Conservation (phyloP, 2,329 filamentous ascomycete species). For the Leptoxyphium fumago region DNA sequence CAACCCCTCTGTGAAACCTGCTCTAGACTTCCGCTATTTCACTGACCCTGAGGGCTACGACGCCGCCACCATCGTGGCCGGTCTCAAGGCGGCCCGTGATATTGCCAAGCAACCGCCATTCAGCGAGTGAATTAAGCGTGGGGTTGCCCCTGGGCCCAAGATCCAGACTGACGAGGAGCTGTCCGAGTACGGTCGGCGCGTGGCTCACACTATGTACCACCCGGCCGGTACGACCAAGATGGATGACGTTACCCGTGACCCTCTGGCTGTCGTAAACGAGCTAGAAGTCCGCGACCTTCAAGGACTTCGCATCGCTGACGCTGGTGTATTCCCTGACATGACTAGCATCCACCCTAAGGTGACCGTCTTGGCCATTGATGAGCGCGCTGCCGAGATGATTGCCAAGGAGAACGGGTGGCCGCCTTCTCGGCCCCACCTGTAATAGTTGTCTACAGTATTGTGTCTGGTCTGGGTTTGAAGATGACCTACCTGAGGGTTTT, state of each 20-base stretch:
- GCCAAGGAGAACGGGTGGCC: no score
- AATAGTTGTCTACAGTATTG: no score
- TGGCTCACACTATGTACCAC: constrained; percentile 81
- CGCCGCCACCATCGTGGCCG: constrained; percentile 63
- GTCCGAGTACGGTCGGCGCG: constrained; percentile 65
- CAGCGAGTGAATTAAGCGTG: constrained; percentile 67
- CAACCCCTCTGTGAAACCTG: constrained; percentile 64
- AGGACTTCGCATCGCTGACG: constrained; percentile 67
- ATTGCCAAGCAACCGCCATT: constrained; percentile 64
- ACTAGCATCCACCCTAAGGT: constrained; percentile 80
- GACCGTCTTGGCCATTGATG: constrained; percentile 70
- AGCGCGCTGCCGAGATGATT: constrained; percentile 73
- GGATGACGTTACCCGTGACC: constrained; percentile 56
- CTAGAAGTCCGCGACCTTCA: constrained; percentile 59
- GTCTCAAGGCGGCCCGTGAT: constrained; percentile 60
- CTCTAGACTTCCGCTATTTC: constrained; percentile 80
- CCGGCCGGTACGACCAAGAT: constrained; percentile 83
- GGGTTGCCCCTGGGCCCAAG: constrained; percentile 62
- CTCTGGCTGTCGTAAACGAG: constrained; percentile 66
- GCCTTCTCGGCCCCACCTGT: no score
- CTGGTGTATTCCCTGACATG: constrained; percentile 80
- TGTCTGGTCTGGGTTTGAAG: no score
- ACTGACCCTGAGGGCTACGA: constrained; percentile 77
- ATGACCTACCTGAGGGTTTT: no score
- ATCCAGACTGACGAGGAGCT: constrained; percentile 66